These are phyloP conservation scores for Claviceps sp. DNA, from an alignment of 2,329 filamentous ascomycete species.

Conservation along the genomic window DNA sequence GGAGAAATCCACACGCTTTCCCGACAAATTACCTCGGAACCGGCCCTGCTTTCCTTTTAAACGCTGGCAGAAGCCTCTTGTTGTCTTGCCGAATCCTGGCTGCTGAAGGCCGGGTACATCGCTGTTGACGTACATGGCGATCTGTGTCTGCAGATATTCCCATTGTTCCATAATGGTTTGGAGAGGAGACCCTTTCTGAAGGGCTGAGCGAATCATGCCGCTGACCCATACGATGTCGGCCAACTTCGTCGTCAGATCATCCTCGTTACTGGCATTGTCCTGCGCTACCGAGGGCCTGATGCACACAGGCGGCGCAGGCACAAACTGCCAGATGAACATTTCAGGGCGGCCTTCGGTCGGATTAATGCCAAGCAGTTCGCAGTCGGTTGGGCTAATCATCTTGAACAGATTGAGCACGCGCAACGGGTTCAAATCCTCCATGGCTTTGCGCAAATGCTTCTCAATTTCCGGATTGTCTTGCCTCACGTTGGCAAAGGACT, in stretches of 20 bases:
- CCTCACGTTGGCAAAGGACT: slow-evolving; percentile 70
- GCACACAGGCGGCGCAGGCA: slow-evolving; percentile 86
- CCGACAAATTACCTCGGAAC: slow-evolving; percentile 91
- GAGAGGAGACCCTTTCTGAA: slow-evolving; percentile 72
- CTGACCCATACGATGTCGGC: slow-evolving; percentile 92
- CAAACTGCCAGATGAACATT: slow-evolving; percentile 95
- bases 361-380: slow-evolving; percentile 81
- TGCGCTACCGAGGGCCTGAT: slow-evolving; percentile 90
- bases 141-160: slow-evolving; percentile 91
- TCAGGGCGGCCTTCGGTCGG: slow-evolving; percentile 79
- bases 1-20: slow-evolving; percentile 97
- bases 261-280: slow-evolving; percentile 85
- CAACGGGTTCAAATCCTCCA: slow-evolving; percentile 87
- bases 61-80: slow-evolving; percentile 86
- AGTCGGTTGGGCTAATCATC: slow-evolving; percentile 71
- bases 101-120: slow-evolving; percentile 89
- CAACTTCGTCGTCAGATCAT: slow-evolving; percentile 94
- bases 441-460: slow-evolving; percentile 79
- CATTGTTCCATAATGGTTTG: slow-evolving; percentile 94
- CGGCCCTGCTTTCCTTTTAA: slow-evolving; percentile 95
- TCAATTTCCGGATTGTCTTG: slow-evolving; percentile 71
- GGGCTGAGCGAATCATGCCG: slow-evolving; percentile 67
- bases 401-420: slow-evolving; percentile 85
- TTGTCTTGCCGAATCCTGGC: slow-evolving; percentile 73
- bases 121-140: slow-evolving; percentile 97